Evolutionary conservation across 1,284 basidiomycete genomes (phyloP).

Genomic region (Microbotryum scabiosae): DNA sequence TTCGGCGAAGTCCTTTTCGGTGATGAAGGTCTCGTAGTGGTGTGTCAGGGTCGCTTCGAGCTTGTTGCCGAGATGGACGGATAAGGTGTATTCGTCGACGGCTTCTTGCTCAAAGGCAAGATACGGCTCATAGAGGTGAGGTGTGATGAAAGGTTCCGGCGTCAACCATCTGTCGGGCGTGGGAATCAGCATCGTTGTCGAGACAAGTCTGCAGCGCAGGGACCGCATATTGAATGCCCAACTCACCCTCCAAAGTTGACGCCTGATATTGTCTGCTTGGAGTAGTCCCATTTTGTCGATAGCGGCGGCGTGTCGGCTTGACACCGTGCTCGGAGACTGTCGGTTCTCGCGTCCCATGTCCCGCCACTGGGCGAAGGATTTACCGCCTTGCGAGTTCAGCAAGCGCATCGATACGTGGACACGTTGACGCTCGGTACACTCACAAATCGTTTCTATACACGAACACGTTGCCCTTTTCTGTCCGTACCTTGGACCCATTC

Average conservation of each 20-base stretch:
- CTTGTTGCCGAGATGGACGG: conserved; percentile 57
- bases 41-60: conserved; percentile 45
- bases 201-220: no score
- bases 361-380: background rate
- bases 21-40: conserved; percentile 77
- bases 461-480: no score
- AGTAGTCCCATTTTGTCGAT: background rate
- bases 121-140: conserved; percentile 73
- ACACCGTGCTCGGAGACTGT: background rate
- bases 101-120: conserved; percentile 38
- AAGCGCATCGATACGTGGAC: no score
- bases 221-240: background rate
- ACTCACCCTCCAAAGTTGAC: conserved; percentile 4
- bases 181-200: no score
- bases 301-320: background rate
- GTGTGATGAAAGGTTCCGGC: conserved; percentile 48
- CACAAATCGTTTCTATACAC: no score
- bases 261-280: background rate
- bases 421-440: no score
- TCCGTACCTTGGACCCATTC: no score
- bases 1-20: conserved; percentile 76
- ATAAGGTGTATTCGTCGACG: conserved; percentile 70
- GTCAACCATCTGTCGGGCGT: no score
- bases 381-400: no score
- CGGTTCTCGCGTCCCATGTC: background rate